Percentiles rank a stretch among this genome's conserved stretches.
phyloP scores from a whole-genome alignment of 2,329 filamentous ascomycete species.

The Lizonia empirigonia region DNA sequence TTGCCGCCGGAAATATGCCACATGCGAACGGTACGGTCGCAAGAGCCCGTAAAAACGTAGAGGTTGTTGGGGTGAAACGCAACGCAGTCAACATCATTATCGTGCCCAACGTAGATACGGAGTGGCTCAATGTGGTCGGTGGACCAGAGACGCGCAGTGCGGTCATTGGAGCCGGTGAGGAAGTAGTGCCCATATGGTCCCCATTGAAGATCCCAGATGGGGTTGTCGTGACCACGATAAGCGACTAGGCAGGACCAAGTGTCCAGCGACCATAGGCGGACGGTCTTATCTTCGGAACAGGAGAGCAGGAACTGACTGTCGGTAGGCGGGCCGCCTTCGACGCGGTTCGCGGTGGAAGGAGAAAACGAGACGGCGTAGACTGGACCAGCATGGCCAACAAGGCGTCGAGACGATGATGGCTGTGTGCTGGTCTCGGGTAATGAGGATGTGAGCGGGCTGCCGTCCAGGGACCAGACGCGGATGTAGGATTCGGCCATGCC shows the following conservation, averaged over 20 bases:
- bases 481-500: constrained; percentile 96
- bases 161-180: constrained; percentile 83
- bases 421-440: constrained; percentile 63
- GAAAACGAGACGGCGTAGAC: constrained; percentile 92
- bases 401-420: constrained; percentile 69
- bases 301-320: constrained; percentile 81
- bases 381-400: constrained; percentile 87
- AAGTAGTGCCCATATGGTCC: constrained; percentile 97
- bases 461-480: constrained; percentile 89
- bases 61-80: constrained; percentile 93
- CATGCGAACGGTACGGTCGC: constrained; percentile 95
- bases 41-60: constrained; percentile 91
- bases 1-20: constrained; percentile 90
- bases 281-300: constrained; percentile 81
- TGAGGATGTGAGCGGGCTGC: constrained; percentile 72
- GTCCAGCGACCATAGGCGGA: constrained; percentile 92
- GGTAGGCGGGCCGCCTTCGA: constrained; percentile 58
- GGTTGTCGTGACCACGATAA: constrained; percentile 90
- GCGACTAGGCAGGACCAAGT: constrained; percentile 90
- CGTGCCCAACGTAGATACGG: constrained; percentile 88
- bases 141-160: constrained; percentile 87
- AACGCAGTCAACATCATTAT: constrained; percentile 89
- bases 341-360: constrained; percentile 63
- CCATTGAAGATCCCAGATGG: constrained; percentile 87
- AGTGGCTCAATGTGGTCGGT: constrained; percentile 91